Conservation (phyloP, 139 green algal genomes). For the Chlamydomonas schloesseri region DNA sequence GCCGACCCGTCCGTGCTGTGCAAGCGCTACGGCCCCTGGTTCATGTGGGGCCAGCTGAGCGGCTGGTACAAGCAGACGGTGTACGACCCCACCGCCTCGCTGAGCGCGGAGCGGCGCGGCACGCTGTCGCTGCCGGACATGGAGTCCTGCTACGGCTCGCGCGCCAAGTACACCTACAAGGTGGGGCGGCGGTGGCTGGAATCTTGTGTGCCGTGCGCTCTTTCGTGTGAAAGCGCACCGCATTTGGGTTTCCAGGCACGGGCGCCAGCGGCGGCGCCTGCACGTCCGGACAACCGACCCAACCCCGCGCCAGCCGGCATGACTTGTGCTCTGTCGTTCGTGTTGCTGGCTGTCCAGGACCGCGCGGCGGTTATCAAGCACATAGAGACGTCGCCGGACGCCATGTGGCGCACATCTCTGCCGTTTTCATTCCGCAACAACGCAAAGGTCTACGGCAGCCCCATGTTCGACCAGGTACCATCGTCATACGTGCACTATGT, state of each 20-base stretch:
- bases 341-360: conserved; percentile 70
- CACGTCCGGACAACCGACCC: too few species aligned
- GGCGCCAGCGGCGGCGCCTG: too few species aligned
- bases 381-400: conserved; percentile 70
- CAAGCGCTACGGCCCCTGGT: conserved; percentile 87
- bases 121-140: conserved; percentile 89
- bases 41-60: conserved; percentile 89
- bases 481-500: not conserved
- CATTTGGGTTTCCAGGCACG: too few species aligned
- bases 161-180: conserved; percentile 61
- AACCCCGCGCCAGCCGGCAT: too few species aligned
- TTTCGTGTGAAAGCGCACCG: too few species aligned
- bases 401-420: conserved; percentile 79
- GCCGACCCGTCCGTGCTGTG: conserved; percentile 47
- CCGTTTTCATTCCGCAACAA: conserved; percentile 87
- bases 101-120: conserved; percentile 86
- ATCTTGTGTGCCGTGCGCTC: too few species aligned
- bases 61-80: conserved; percentile 95
- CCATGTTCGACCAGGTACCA: conserved; percentile 80
- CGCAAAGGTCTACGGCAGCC: conserved; percentile 84
- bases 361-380: conserved; percentile 73
- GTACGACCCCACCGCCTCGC: conserved; percentile 85
- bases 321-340: too few species aligned
- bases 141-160: conserved; percentile 73
- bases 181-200: conserved; percentile 7